Evolutionary conservation across 371 early-diverging fungal genomes (phyloP).

Genomic region (Coemansia sp.): DNA sequence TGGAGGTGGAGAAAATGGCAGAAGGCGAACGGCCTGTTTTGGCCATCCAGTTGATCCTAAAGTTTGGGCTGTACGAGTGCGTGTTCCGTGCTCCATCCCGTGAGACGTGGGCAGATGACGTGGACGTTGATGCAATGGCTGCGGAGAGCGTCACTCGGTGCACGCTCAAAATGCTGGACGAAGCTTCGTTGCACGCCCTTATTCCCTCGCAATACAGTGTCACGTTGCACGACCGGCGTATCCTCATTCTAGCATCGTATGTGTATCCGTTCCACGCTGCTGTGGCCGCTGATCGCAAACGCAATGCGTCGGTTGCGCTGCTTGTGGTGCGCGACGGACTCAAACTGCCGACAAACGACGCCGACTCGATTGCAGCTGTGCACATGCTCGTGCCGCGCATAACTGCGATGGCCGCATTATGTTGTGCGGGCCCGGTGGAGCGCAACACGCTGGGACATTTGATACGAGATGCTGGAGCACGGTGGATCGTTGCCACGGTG

Average conservation of each 20-base stretch:
- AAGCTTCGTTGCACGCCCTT: not conserved
- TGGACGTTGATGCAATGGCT: not conserved
- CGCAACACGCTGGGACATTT: constrained; percentile 45
- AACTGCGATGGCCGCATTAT: not conserved
- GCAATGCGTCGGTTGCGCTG: constrained; percentile 10
- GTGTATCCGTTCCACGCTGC: constrained; percentile 54
- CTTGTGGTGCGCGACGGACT: constrained; percentile 47
- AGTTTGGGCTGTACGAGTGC: constrained; percentile 15
- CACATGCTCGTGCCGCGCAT: constrained; percentile 13
- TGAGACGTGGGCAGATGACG: not conserved
- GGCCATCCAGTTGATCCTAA: constrained; percentile 26
- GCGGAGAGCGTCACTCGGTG: constrained; percentile 9
- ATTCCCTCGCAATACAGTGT: not conserved
- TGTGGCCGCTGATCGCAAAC: constrained; percentile 34
- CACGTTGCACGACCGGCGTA: constrained; percentile 6
- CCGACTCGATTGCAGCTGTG: constrained; percentile 12
- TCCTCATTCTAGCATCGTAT: constrained; percentile 48
- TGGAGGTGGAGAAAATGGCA: constrained; percentile 95
- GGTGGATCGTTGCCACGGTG: constrained; percentile 65
- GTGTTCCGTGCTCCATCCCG: constrained; percentile 27
- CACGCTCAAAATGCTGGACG: constrained; percentile 10
- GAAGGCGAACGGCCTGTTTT: constrained; percentile 36
- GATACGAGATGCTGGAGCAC: constrained; percentile 50
- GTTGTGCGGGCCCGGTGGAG: not conserved
- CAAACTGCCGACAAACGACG: constrained; percentile 38